phyloP scores from a whole-genome alignment of 1,284 basidiomycete genomes.

The Erythrobasidium hasegawianum region DNA sequence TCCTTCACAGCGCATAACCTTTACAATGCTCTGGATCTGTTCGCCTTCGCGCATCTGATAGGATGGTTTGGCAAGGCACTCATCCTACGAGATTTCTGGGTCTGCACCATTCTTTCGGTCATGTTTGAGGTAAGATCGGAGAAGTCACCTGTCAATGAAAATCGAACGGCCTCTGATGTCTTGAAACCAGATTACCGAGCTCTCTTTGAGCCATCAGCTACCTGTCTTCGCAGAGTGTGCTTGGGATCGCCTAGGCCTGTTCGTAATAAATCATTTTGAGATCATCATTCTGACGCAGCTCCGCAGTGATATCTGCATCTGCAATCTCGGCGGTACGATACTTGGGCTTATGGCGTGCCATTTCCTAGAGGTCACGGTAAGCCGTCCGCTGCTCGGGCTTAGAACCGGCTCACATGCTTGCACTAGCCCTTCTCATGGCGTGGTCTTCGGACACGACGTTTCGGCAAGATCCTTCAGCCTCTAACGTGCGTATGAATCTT shows the following conservation, averaged over 20 bases:
- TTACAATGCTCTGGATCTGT: slow-evolving; percentile 72
- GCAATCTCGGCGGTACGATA: slow-evolving; percentile 80
- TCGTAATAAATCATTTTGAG: too few species aligned
- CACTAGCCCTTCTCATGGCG: slow-evolving; percentile 57
- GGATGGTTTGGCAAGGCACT: slow-evolving; percentile 84
- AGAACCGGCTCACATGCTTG: neutral
- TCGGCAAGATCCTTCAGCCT: slow-evolving; percentile 66
- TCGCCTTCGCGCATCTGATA: slow-evolving; percentile 72
- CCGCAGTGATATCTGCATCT: slow-evolving; percentile 56
- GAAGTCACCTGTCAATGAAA: neutral
- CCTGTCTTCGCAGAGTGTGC: slow-evolving; percentile 59
- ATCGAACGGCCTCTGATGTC: neutral
- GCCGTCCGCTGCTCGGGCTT: neutral
- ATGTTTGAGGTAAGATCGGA: slow-evolving; percentile 59
- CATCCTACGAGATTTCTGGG: slow-evolving; percentile 80
- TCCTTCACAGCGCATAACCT: slow-evolving; percentile 32
- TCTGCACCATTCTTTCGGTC: slow-evolving; percentile 77
- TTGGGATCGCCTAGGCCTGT: slow-evolving; percentile 30
- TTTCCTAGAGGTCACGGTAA: slow-evolving; percentile 70
- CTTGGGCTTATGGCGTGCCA: slow-evolving; percentile 75
- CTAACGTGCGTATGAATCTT: slow-evolving; percentile 70
- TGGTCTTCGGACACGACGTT: slow-evolving; percentile 64
- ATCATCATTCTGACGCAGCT: too few species aligned
- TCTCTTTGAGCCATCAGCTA: slow-evolving; percentile 65
- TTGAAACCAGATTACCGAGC: slow-evolving; percentile 26